Evolutionary conservation across 768 basidiomycete species (phyloP).

Genomic region (Gelatoporia subvermispora): DNA sequence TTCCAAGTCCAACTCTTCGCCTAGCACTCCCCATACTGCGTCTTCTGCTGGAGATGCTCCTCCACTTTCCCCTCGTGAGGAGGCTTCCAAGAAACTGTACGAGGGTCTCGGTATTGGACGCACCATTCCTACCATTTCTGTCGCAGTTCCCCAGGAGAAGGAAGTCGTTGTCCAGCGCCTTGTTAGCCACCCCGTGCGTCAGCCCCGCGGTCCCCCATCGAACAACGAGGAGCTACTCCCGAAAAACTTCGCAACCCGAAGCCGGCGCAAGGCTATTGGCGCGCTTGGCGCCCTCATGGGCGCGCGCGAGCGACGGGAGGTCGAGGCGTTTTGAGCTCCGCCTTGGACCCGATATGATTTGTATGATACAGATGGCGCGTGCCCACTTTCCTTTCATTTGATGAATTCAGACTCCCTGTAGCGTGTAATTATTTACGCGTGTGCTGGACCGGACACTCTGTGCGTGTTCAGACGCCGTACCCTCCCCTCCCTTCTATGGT

Average conservation of each 20-base stretch:
- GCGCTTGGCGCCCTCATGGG: slow-evolving; percentile 76
- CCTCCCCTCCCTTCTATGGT: slow-evolving; percentile 18
- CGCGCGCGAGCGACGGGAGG: slow-evolving; percentile 75
- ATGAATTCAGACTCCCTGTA: slow-evolving; percentile 1
- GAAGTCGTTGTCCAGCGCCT: slow-evolving; percentile 39
- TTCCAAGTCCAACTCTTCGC: slow-evolving; percentile 53
- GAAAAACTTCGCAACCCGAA: slow-evolving; percentile 85
- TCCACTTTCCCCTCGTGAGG: slow-evolving; percentile 80
- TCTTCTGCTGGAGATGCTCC: slow-evolving; percentile 42
- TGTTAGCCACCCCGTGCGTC: slow-evolving; percentile 71
- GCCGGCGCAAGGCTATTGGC: slow-evolving; percentile 80
- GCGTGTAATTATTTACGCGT: slow-evolving; percentile 16
- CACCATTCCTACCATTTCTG: slow-evolving; percentile 39
- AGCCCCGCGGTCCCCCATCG: slow-evolving; percentile 85
- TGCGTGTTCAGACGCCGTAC: slow-evolving; percentile 12
- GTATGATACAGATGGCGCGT: slow-evolving; percentile 13
- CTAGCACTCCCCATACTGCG: slow-evolving; percentile 70
- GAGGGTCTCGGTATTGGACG: slow-evolving; percentile 86
- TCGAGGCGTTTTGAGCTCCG: slow-evolving; percentile 57
- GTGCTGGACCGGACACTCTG: slow-evolving; percentile 12
- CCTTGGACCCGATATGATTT: slow-evolving; percentile 6
- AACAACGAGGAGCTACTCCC: slow-evolving; percentile 82
- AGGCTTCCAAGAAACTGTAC: slow-evolving; percentile 80
- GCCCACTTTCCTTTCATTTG: slow-evolving; percentile 10
- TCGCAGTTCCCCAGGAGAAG: slow-evolving; percentile 35